Conservation (phyloP, 805 yeast genomes). For the Zygoascus bituminiphila region DNA sequence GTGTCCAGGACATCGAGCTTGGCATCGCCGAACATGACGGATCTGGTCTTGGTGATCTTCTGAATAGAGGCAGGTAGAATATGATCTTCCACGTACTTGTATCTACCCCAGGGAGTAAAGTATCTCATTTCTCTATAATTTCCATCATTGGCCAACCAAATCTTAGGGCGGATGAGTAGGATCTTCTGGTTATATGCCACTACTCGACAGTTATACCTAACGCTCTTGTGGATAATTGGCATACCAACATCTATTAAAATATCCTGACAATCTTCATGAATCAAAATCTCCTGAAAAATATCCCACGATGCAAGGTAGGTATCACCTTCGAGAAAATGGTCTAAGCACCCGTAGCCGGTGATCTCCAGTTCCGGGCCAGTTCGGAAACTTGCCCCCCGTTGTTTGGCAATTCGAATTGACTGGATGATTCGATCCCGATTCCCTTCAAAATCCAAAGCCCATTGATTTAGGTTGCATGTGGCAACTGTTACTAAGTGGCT, state of each 20-base stretch:
- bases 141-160: constrained; percentile 94
- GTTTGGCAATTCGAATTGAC: constrained; percentile 71
- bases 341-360: constrained; percentile 68
- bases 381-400: constrained; percentile 65
- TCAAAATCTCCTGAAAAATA: constrained; percentile 70
- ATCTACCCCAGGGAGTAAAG: constrained; percentile 89
- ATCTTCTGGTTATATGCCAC: constrained; percentile 73
- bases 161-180: constrained; percentile 81
- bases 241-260: constrained; percentile 87
- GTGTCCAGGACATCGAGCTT: constrained; percentile 78
- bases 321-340: constrained; percentile 89
- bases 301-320: constrained; percentile 90
- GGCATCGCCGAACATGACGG: constrained; percentile 85
- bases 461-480: constrained; percentile 92
- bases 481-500: constrained; percentile 84
- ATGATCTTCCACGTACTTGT: constrained; percentile 64
- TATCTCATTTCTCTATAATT: constrained; percentile 96
- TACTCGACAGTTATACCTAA: constrained; percentile 86
- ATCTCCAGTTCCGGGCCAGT: constrained; percentile 97
- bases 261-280: constrained; percentile 59
- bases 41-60: constrained; percentile 54
- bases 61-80: constrained; percentile 65
- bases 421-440: constrained; percentile 84
- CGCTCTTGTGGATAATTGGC: constrained; percentile 83
- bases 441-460: constrained; percentile 98